Percentiles rank a stretch among this genome's conserved stretches.
These are phyloP conservation scores for Lophiotrema nucula DNA, from an alignment of 495 filamentous ascomycete genomes.

Conservation along the genomic window DNA sequence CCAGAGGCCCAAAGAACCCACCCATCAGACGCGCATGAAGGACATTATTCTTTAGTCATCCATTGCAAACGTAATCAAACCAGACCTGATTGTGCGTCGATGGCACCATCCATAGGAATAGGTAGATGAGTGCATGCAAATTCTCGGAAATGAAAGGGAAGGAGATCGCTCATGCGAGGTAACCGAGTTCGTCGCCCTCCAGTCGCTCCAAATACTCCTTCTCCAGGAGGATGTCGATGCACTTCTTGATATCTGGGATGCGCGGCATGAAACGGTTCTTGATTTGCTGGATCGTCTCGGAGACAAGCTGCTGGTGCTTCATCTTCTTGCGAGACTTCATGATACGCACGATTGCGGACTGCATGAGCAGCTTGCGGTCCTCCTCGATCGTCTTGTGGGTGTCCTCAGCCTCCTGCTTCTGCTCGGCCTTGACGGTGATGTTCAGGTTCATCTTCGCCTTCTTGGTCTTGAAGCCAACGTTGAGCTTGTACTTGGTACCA, in stretches of 20 bases:
- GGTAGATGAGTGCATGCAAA: no score
- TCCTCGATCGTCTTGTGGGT: constrained; percentile 99
- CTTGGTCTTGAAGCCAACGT: constrained; percentile 95
- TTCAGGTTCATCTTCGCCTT: constrained; percentile 97
- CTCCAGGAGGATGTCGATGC: constrained; percentile 97
- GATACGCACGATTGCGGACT: constrained; percentile 98
- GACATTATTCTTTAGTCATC: no score
- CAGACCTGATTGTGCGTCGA: no score
- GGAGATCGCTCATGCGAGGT: constrained; percentile 67
- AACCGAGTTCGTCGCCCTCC: constrained; percentile 90
- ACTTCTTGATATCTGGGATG: constrained; percentile 96
- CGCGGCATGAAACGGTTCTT: constrained; percentile 91
- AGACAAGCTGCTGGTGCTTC: constrained; percentile 91
- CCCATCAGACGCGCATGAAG: no score
- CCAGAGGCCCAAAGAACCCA: no score
- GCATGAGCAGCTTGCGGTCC: constrained; percentile 91
- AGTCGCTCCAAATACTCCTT: constrained; percentile 98
- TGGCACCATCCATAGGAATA: no score
- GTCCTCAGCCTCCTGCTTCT: constrained; percentile 91
- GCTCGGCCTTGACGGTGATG: constrained; percentile 87
- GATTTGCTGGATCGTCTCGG: constrained; percentile 93
- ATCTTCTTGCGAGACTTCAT: constrained; percentile 99
- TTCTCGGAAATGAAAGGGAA: no score
- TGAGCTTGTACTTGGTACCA: constrained; percentile 73
- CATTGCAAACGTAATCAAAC: no score